These are phyloP conservation scores for Moringa oleifera DNA, from an alignment of 345 rosid species.

Conservation along the genomic window DNA sequence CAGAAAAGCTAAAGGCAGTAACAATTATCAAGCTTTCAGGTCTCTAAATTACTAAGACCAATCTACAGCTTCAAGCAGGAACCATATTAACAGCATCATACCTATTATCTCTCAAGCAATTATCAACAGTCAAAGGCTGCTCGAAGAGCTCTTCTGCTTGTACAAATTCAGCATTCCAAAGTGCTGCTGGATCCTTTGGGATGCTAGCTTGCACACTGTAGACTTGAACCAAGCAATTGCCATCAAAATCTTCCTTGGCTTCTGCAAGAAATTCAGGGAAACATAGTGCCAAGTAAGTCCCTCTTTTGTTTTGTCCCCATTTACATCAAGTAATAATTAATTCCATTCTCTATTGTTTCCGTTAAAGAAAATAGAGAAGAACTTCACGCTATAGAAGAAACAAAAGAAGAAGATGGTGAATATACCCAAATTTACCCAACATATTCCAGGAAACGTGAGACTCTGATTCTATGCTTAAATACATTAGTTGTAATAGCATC, in stretches of 20 bases:
- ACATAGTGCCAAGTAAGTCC: background rate
- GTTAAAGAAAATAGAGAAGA: background rate
- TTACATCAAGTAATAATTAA: too few relatives aligned
- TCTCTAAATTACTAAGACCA: background rate
- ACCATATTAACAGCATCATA: slow-evolving; percentile 18
- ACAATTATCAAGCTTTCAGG: background rate
- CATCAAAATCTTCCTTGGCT: slow-evolving; percentile 67
- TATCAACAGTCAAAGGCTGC: slow-evolving; percentile 46
- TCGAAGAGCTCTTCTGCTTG: slow-evolving; percentile 85
- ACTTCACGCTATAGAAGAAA: background rate
- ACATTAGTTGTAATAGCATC: background rate
- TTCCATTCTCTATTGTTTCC: too few relatives aligned
- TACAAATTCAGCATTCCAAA: slow-evolving; percentile 84
- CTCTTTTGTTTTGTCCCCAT: background rate
- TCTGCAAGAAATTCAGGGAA: slow-evolving; percentile 41
- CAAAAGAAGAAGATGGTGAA: background rate
- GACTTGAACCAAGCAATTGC: slow-evolving; percentile 58
- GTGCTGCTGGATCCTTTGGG: slow-evolving; percentile 74
- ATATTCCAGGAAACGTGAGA: background rate
- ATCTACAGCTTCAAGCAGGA: slow-evolving; percentile 7
- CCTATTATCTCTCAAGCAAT: slow-evolving; percentile 96
- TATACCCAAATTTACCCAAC: background rate
- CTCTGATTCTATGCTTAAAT: background rate
- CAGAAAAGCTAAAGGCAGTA: background rate
- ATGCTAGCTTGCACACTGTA: slow-evolving; percentile 82